Evolutionary conservation across 2,329 filamentous ascomycete genomes (phyloP), one percentile per base, ranked within the genome.

Genomic region (Raffaelea deltoideospora): DNA sequence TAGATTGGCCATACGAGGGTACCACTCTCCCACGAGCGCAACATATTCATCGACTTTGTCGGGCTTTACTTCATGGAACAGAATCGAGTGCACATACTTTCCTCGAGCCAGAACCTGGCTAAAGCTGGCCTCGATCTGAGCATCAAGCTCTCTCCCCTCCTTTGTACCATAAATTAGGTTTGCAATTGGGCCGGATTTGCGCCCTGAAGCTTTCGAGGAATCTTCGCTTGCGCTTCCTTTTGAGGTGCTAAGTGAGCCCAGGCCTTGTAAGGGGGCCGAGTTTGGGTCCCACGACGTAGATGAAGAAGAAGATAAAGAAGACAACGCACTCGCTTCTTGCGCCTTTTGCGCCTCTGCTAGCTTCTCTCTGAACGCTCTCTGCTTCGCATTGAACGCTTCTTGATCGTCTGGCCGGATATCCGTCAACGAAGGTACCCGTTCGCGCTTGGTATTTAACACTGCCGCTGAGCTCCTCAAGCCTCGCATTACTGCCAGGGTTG

Each of bases 1-100:
- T 47, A 76, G 69, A 41, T 71, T 69, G 32, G 90, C 90, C 70
- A 96, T 86, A 53, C 73, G 76, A 9, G 90, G 88, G 53, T 98
- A 98, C 81, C 85, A 96, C 27, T 72, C 67, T 41, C 90, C 85
- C 13, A 96, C 84, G 34, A 96, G 67, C 40, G 88, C 70, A 35
- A 88, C 78, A 53, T 98, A 98, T 52, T 96, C 88, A 44, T 95
- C 86, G 33, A 95, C 83, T 61, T 85, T 90, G 50, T 95, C 86
- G 42, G 87, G 86, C 63, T 92, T 86, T 46, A 98, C 90, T 43
- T 92, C 75, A 64, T 98, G 90, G 53, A 94, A 85, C 41, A 94
- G 86, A 56, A 98, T 95, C 33, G 86, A 92, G 60, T 98, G 90
- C 37, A 98, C 87, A 53, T 98, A 98, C 64, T 98, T 98, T 53